Evolutionary conservation across 176 grass and related monocot species (phyloP), one percentile per base, ranked within the genome.

Genomic region (Oryza coarctata): DNA sequence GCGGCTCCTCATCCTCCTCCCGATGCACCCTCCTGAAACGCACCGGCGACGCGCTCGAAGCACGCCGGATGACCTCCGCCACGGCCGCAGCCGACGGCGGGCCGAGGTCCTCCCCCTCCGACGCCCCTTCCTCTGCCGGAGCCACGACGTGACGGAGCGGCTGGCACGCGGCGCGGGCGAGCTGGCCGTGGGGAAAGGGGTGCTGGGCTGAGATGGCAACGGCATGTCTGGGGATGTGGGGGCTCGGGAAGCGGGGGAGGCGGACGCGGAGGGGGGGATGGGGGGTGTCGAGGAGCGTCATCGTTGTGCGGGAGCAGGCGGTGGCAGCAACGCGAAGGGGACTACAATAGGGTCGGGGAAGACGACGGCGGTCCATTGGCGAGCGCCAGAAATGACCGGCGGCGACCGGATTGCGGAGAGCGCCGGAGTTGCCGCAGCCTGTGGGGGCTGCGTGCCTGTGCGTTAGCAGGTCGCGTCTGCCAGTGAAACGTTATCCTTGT

Each of bases 31-130:
- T 82, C 25, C 65, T 83, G 87, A 95, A 95, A 55, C 70, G 52
- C 41, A 95, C 93, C 5, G 87, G 85, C 25, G 93, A 92, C 35
- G 85, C 23, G 5, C 47, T 70, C 33, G 93, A 95, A 26, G 90
- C 82, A 45, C 87, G 85, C 55, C 85, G 87, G 45, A 95, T 90
- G 36, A 85, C 62, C 3, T 75, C 70, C 15, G 93, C 90, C 28
- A 94, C 33, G 9, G 92, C 92, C n/a, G 80, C 83, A 23, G 86
- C 88, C 0, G 88, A 94, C 9, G 88, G 25, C 6, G 92, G 71
- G 29, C n/a, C 82, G 70, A 89, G 55, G 22, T 87, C 52, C 11
- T 76, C 45, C 0, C 52, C 35, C 8, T 81, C 67, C 66, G 32
- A 68, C 23, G 26, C 68, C 29, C 4, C 63, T 4, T 50, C 63